Conservation (phyloP, 495 filamentous ascomycete genomes). For the Rhizodiscina lignyota region DNA sequence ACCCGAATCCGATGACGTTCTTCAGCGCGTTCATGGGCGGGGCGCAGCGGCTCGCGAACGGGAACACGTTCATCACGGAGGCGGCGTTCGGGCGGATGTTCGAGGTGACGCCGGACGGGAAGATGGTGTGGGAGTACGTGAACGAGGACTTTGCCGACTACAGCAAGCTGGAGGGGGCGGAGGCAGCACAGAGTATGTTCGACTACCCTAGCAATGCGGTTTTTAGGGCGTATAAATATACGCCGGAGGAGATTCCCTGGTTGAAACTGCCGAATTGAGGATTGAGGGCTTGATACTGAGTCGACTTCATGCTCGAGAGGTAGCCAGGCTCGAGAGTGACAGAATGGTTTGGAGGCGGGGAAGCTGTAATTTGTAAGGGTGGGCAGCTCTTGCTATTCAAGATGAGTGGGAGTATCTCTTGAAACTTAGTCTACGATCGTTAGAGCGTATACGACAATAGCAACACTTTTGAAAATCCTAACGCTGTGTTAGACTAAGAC, state of each 20-base stretch:
- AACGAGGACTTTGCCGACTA: constrained; percentile 20
- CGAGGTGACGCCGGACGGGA: constrained; percentile 19
- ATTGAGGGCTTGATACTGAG: background rate
- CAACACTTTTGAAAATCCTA: too few relatives aligned
- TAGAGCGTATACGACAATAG: too few relatives aligned
- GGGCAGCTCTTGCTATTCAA: too few relatives aligned
- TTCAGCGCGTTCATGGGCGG: constrained; percentile 35
- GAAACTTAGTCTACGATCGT: too few relatives aligned
- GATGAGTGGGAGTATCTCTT: too few relatives aligned
- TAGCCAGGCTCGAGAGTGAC: too few relatives aligned
- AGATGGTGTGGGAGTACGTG: constrained; percentile 23
- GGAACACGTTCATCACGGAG: constrained; percentile 29
- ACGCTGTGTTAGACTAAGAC: too few relatives aligned
- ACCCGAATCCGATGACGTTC: constrained; percentile 26
- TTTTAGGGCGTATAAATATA: constrained; percentile 25
- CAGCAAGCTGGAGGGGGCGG: constrained; percentile 9
- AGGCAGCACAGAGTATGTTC: constrained; percentile 16
- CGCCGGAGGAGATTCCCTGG: constrained; percentile 20
- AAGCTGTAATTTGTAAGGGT: too few relatives aligned
- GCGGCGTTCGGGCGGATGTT: constrained; percentile 21
- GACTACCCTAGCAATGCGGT: constrained; percentile 21
- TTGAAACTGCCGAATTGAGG: constrained; percentile 7
- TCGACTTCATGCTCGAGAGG: too few relatives aligned
- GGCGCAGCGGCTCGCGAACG: constrained; percentile 23
- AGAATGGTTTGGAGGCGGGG: too few relatives aligned